Conservation (phyloP, 2,329 filamentous ascomycete genomes). For the Leptoxyphium fumago region DNA sequence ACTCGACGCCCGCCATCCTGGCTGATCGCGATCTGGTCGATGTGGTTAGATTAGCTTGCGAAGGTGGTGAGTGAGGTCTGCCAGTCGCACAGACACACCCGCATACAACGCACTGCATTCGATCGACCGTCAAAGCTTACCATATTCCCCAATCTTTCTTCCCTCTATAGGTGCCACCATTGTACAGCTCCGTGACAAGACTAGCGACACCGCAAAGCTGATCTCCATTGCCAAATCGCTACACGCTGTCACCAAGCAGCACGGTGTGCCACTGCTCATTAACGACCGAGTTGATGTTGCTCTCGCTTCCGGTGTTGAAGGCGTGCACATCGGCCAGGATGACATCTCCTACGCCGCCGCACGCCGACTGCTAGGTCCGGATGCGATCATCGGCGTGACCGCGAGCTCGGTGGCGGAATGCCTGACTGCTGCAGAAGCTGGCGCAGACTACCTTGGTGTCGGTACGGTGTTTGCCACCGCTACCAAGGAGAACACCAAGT, state of each 20-base stretch:
- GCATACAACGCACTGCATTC: background rate
- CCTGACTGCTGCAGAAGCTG: conserved; percentile 51
- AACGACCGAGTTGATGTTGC: conserved; percentile 90
- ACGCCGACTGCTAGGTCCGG: conserved; percentile 54
- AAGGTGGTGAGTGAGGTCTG: conserved; percentile 43
- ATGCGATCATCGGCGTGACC: conserved; percentile 78
- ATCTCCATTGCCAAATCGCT: conserved; percentile 57
- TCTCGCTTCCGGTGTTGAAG: conserved; percentile 71
- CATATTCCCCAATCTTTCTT: no score
- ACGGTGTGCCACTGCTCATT: conserved; percentile 69
- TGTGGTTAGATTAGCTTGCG: conserved; percentile 61
- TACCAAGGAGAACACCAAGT: conserved; percentile 80
- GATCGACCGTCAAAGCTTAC: no score
- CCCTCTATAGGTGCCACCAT: conserved; percentile 48
- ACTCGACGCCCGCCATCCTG: conserved; percentile 76
- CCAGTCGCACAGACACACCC: background rate
- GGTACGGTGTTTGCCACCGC: conserved; percentile 78
- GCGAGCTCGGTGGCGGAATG: conserved; percentile 65
- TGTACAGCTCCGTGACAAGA: conserved; percentile 87
- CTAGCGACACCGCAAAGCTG: conserved; percentile 55
- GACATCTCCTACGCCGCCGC: conserved; percentile 61
- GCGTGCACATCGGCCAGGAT: conserved; percentile 90
- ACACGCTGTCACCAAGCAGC: conserved; percentile 52
- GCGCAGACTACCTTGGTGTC: conserved; percentile 84
- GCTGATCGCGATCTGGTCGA: conserved; percentile 52